Conservation (phyloP, 2,329 filamentous ascomycete species). For the Ramularia collo-cygni region DNA sequence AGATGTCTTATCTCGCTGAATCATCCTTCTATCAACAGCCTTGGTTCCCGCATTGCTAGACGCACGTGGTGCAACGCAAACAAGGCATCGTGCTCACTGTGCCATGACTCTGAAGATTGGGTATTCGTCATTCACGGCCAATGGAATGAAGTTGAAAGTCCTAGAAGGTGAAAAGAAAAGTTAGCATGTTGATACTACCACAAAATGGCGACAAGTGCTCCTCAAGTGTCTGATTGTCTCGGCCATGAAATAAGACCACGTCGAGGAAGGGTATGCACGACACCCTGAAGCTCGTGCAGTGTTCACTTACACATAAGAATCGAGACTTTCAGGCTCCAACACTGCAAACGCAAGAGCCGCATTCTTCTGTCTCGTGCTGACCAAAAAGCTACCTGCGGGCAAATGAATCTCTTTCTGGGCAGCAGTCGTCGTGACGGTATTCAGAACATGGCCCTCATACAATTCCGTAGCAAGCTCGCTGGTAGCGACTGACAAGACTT, state of each 20-base stretch:
- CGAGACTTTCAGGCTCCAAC: conserved; percentile 24
- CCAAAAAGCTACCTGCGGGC: conserved; percentile 19
- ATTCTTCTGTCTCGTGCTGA: conserved; percentile 24
- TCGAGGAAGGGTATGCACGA: too few species aligned
- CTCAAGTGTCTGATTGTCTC: too few species aligned
- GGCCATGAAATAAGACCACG: too few species aligned
- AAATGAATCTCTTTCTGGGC: conserved; percentile 13
- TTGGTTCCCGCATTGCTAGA: too few species aligned
- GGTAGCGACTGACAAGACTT: conserved; percentile 19
- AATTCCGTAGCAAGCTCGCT: conserved; percentile 14
- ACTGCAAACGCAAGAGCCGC: conserved; percentile 23
- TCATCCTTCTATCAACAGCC: too few species aligned
- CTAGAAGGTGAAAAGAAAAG: too few species aligned
- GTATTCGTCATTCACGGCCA: conserved; percentile 21
- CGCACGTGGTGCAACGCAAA: too few species aligned
- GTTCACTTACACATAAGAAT: conserved; percentile 22
- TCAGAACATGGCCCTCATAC: conserved; percentile 23
- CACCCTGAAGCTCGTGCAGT: too few species aligned
- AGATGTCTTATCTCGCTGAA: too few species aligned
- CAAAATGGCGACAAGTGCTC: too few species aligned
- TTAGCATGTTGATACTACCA: too few species aligned
- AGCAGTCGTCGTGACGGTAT: conserved; percentile 15
- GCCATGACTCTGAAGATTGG: conserved; percentile 14
- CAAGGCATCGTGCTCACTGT: too few species aligned
- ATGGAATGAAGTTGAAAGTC: conserved; percentile 17